phyloP scores from a whole-genome alignment of 1,284 basidiomycete species.

The Cystobasidiaceae sp. region DNA sequence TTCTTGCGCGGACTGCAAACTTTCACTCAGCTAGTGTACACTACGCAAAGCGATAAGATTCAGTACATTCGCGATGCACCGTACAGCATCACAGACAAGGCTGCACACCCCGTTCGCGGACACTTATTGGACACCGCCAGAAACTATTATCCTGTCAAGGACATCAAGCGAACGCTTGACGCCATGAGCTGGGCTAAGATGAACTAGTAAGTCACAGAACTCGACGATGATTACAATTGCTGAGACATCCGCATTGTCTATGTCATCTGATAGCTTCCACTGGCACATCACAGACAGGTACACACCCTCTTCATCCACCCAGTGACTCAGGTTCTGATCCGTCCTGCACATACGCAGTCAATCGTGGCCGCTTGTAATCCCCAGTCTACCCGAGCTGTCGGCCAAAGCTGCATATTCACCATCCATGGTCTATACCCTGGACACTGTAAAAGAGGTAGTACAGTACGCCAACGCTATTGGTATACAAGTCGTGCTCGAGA shows the following conservation, averaged over 20 bases:
- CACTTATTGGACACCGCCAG: conserved; percentile 74
- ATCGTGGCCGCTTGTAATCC: conserved; percentile 61
- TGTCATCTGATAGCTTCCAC: conserved; percentile 55
- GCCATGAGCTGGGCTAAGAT: conserved; percentile 84
- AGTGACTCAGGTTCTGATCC: conserved; percentile 10
- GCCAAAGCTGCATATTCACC: conserved; percentile 59
- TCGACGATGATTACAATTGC: conserved; percentile 9
- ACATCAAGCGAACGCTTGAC: conserved; percentile 64
- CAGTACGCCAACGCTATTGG: conserved; percentile 68
- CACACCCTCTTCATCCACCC: not conserved
- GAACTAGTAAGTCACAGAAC: conserved; percentile 38
- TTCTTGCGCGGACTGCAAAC: conserved; percentile 74
- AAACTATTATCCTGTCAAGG: conserved; percentile 53
- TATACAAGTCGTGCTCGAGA: conserved; percentile 64
- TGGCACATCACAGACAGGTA: conserved; percentile 63
- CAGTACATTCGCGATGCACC: conserved; percentile 57
- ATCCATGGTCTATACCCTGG: conserved; percentile 56
- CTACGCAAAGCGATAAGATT: conserved; percentile 30
- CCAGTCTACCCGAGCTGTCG: conserved; percentile 58
- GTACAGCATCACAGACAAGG: conserved; percentile 48
- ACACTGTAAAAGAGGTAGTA: conserved; percentile 61
- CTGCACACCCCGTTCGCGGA: conserved; percentile 55
- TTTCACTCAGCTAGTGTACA: conserved; percentile 63
- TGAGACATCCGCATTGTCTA: not conserved
- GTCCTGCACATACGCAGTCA: conserved; percentile 39